Evolutionary conservation across 257 asterid genomes (phyloP).

Genomic region (Scutellaria minor): DNA sequence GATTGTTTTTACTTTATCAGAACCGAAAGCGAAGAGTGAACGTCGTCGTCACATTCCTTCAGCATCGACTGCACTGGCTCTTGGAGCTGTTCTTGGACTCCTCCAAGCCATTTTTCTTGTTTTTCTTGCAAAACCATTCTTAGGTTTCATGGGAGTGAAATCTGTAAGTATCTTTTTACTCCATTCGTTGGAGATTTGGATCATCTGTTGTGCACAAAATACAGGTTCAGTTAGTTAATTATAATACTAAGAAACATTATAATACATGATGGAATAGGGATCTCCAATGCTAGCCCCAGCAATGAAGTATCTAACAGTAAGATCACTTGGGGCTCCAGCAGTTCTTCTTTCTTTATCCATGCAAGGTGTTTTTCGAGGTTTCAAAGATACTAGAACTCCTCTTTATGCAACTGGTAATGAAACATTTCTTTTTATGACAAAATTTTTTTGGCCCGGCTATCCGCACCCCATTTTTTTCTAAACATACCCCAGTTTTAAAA

Average conservation of each 20-base stretch:
- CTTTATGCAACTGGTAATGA: conserved; percentile 79
- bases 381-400: conserved; percentile 92
- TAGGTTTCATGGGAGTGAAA: conserved; percentile 87
- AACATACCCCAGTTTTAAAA: too few relatives aligned
- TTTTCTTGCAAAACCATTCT: conserved; percentile 65
- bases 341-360: conserved; percentile 95
- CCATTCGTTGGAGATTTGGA: neutral
- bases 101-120: conserved; percentile 72
- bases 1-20: conserved; percentile 25
- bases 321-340: conserved; percentile 96
- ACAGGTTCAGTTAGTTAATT: too few relatives aligned
- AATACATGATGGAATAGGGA: conserved; percentile 45
- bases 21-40: conserved; percentile 24
- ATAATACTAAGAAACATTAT: too few relatives aligned
- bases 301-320: conserved; percentile 63
- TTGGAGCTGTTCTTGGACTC: conserved; percentile 76
- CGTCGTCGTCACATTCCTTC: conserved; percentile 78
- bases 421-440: too few relatives aligned
- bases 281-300: conserved; percentile 87
- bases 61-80: conserved; percentile 86
- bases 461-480: too few relatives aligned
- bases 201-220: too few relatives aligned
- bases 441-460: too few relatives aligned
- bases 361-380: conserved; percentile 97
- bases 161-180: conserved; percentile 44